A percentile compares a stretch with the other conserved stretches of the same genome.
phyloP scores from a whole-genome alignment of 176 grass and related monocot genomes.

The Carex scoparia region DNA sequence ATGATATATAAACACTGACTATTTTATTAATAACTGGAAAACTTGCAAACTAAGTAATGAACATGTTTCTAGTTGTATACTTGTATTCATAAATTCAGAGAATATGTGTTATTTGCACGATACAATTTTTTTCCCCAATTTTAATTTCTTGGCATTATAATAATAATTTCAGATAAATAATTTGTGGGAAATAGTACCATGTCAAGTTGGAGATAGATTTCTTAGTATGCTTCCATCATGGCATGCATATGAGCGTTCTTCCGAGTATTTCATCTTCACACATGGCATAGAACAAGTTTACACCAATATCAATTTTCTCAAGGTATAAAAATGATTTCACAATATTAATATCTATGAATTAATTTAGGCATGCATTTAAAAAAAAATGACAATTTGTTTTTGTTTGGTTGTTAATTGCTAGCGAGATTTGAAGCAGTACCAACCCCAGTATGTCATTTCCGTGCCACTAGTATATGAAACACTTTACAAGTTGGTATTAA shows the following conservation, averaged over 20 bases:
- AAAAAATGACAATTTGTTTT: not conserved
- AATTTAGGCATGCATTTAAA: not conserved
- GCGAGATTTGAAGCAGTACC: conserved; percentile 87
- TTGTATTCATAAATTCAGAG: not conserved
- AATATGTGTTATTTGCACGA: not conserved
- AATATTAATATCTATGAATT: not conserved
- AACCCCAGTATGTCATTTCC: conserved; percentile 81
- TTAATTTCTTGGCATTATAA: not conserved
- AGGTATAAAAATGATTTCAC: conserved; percentile 37
- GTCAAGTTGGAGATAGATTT: conserved; percentile 75
- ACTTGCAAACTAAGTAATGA: too few species aligned
- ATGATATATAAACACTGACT: not conserved
- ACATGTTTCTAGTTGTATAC: too few species aligned
- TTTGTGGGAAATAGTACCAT: conserved; percentile 83
- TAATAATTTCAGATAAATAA: conserved; percentile 64
- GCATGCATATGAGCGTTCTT: conserved; percentile 89
- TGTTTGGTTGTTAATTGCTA: conserved; percentile 56
- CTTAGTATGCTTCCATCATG: conserved; percentile 96
- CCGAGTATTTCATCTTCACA: conserved; percentile 92
- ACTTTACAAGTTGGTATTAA: conserved; percentile 71
- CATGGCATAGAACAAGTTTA: conserved; percentile 90
- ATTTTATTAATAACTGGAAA: not conserved
- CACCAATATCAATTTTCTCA: conserved; percentile 76
- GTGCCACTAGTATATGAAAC: conserved; percentile 95
- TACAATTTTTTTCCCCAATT: not conserved